Evolutionary conservation across 805 yeast species (phyloP).

Genomic region (Ogataea ganodermae): DNA sequence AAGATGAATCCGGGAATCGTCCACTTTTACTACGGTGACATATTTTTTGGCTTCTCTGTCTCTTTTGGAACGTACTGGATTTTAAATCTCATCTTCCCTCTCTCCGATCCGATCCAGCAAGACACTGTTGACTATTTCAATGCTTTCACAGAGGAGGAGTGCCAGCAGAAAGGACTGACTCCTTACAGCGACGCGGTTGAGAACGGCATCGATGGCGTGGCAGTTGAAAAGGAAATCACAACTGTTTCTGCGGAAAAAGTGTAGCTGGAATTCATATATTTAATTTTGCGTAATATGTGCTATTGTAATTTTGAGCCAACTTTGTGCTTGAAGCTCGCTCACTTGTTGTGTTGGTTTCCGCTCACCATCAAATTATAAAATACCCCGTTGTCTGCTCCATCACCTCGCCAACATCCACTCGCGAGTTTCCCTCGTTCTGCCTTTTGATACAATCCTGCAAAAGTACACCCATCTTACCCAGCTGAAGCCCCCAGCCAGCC

Average conservation of each 20-base stretch:
- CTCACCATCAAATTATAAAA: conserved; percentile 35
- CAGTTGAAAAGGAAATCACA: neutral
- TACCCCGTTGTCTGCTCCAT: conserved; percentile 33
- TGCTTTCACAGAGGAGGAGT: conserved; percentile 1
- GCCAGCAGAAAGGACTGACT: neutral
- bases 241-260: neutral
- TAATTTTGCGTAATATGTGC: too few species aligned
- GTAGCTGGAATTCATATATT: neutral
- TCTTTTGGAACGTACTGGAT: neutral
- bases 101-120: neutral
- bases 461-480: conserved; percentile 9
- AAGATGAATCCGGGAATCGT: conserved; percentile 38
- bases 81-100: neutral
- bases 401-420: conserved; percentile 15
- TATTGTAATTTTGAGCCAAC: too few species aligned
- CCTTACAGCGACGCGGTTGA: neutral
- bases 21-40: conserved; percentile 46
- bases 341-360: too few species aligned
- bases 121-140: neutral
- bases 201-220: neutral
- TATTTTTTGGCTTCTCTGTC: conserved; percentile 36
- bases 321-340: too few species aligned
- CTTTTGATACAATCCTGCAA: conserved; percentile 7
- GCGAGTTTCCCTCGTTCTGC: conserved; percentile 3
- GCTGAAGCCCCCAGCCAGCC: conserved; percentile 13